Conservation (phyloP, 768 basidiomycete genomes). For the Pisolithus orientalis region DNA sequence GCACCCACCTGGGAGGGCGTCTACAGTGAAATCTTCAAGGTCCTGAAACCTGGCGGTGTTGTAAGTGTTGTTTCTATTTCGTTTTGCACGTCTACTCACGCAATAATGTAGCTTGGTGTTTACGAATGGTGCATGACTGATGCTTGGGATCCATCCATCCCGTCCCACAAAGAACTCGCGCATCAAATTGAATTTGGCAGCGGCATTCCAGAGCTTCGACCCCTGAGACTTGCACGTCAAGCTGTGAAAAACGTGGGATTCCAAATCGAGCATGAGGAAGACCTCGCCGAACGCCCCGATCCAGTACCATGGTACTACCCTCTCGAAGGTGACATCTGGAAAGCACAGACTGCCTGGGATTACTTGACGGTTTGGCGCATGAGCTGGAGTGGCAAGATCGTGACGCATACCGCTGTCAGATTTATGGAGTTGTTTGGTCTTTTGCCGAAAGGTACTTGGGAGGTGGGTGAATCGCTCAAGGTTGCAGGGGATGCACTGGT, state of each 20-base stretch:
- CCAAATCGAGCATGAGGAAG: constrained; percentile 85
- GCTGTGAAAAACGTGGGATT: constrained; percentile 85
- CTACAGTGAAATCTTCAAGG: constrained; percentile 87
- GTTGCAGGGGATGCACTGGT: constrained; percentile 73
- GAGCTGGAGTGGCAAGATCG: constrained; percentile 77
- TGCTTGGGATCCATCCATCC: constrained; percentile 78
- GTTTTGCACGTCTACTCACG: background rate
- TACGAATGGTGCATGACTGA: constrained; percentile 99
- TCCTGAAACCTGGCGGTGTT: constrained; percentile 92
- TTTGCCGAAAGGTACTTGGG: constrained; percentile 87
- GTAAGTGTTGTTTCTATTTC: constrained; percentile 32
- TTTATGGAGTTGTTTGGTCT: constrained; percentile 71
- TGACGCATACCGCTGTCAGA: constrained; percentile 78
- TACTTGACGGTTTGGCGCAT: constrained; percentile 84
- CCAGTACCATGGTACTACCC: constrained; percentile 92
- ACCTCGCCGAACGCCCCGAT: constrained; percentile 82
- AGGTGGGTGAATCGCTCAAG: constrained; percentile 86
- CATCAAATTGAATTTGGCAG: constrained; percentile 92
- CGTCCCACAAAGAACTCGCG: constrained; percentile 83
- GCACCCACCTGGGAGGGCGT: constrained; percentile 95
- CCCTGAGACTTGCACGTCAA: constrained; percentile 57
- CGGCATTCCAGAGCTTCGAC: constrained; percentile 98
- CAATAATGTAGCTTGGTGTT: constrained; percentile 70
- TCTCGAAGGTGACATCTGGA: constrained; percentile 85
- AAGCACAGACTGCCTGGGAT: constrained; percentile 94